Conservation (phyloP, 2,329 filamentous ascomycete genomes). For the Aspergillus clavatus region DNA sequence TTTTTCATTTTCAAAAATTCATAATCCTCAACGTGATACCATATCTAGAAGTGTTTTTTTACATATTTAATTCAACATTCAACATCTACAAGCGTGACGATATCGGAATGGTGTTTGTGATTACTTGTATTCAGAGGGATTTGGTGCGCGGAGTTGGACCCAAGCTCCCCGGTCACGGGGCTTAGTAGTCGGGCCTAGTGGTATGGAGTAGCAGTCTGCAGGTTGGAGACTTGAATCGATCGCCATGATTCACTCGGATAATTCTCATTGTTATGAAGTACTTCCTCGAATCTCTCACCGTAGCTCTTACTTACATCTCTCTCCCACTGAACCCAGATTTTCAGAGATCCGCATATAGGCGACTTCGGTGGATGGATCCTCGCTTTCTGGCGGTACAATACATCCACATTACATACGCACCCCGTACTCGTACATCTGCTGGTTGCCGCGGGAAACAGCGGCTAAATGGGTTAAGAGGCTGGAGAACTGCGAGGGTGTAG, state of each 20-base stretch:
- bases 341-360: constrained; percentile 2
- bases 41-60: no score
- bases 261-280: not conserved
- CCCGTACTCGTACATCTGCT: no score
- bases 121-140: not conserved
- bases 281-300: not conserved
- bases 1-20: not conserved
- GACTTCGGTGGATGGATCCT: constrained; percentile 13
- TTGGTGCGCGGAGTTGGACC: not conserved
- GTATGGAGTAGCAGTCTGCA: no score
- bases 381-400: constrained; percentile 6
- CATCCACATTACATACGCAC: no score
- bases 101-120: not conserved
- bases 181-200: no score
- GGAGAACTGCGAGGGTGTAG: no score
- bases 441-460: constrained; percentile 16
- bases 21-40: not conserved
- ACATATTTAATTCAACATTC: constrained; percentile 12
- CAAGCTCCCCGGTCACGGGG: no score
- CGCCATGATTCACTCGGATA: not conserved
- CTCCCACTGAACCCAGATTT: not conserved
- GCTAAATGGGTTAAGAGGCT: not conserved
- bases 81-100: constrained; percentile 9
- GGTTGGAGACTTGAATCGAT: not conserved
- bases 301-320: not conserved